A percentile compares a stretch with the other conserved stretches of the same genome.
phyloP scores from a whole-genome alignment of 805 yeast species.

The Cyberlindnera americana region DNA sequence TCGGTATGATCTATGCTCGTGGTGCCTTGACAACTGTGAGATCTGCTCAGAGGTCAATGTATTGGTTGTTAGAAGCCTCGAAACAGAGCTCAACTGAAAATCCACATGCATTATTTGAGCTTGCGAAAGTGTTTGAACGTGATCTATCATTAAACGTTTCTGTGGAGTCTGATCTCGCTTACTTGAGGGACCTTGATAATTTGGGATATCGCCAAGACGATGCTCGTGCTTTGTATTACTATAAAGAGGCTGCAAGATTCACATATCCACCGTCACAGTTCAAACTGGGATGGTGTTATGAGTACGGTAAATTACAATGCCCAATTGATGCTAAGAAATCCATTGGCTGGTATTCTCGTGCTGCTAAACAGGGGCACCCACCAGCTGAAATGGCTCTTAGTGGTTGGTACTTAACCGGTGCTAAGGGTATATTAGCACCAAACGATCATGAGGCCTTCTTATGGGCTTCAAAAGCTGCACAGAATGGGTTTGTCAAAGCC shows the following conservation, averaged over 20 bases:
- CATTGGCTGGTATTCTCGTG: slow-evolving; percentile 70
- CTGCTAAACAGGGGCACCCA: slow-evolving; percentile 57
- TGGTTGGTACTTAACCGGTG: slow-evolving; percentile 78
- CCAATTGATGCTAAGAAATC: slow-evolving; percentile 52
- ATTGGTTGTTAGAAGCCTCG: slow-evolving; percentile 52
- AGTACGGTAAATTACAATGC: slow-evolving; percentile 58
- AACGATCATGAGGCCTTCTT: slow-evolving; percentile 63
- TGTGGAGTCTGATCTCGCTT: slow-evolving; percentile 27
- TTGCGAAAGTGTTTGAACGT: slow-evolving; percentile 53
- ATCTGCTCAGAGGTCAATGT: slow-evolving; percentile 40
- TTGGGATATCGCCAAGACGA: slow-evolving; percentile 33
- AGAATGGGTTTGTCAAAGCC: slow-evolving; percentile 56
- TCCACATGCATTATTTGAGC: slow-evolving; percentile 56
- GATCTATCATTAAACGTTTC: slow-evolving; percentile 29
- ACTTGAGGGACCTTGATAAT: slow-evolving; percentile 32
- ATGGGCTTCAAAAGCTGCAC: slow-evolving; percentile 64
- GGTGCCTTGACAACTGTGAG: slow-evolving; percentile 41
- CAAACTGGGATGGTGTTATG: slow-evolving; percentile 68
- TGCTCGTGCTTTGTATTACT: slow-evolving; percentile 46
- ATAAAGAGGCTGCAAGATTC: slow-evolving; percentile 54
- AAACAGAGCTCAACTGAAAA: slow-evolving; percentile 39
- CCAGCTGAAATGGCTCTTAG: slow-evolving; percentile 69
- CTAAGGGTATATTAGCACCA: slow-evolving; percentile 45
- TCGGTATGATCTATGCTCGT: slow-evolving; percentile 60
- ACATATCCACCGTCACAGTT: slow-evolving; percentile 67